Percentiles rank a stretch among this genome's conserved stretches.
Evolutionary conservation across 2,329 filamentous ascomycete species (phyloP).

Genomic region (Sclerotinia sclerotiorum): DNA sequence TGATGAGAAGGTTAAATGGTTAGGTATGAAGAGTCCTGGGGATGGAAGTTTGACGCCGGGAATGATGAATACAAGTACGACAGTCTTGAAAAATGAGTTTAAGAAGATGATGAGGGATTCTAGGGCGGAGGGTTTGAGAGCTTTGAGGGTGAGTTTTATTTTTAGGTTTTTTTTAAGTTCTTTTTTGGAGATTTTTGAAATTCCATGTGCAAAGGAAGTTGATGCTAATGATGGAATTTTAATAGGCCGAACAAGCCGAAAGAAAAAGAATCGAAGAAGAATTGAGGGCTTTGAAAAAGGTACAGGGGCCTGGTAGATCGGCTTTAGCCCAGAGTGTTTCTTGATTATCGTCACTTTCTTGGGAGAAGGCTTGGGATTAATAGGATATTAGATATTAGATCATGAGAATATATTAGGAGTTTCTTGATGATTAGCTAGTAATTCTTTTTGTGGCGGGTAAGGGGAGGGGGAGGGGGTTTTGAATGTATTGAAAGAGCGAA

Average conservation of each 20-base stretch:
- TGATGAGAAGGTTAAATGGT: constrained; percentile 66
- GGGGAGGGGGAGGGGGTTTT: not conserved
- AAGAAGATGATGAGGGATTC: constrained; percentile 80
- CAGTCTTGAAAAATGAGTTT: constrained; percentile 71
- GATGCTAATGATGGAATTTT: constrained; percentile 20
- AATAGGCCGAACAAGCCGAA: constrained; percentile 70
- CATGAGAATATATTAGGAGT: no score
- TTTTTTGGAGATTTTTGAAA: constrained; percentile 21
- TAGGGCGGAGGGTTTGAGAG: constrained; percentile 62
- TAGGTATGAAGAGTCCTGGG: constrained; percentile 59
- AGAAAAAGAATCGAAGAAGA: constrained; percentile 64
- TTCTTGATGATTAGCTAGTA: not conserved
- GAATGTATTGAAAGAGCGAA: not conserved
- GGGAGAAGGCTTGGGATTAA: not conserved
- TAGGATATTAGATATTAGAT: no score
- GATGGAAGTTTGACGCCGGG: constrained; percentile 38
- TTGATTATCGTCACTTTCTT: constrained; percentile 1
- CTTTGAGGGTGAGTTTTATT: constrained; percentile 57
- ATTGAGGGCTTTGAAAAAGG: constrained; percentile 50
- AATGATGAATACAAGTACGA: constrained; percentile 55
- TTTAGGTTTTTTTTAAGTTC: not conserved
- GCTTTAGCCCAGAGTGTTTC: constrained; percentile 37
- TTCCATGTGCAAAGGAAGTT: no score
- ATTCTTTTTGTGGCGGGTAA: no score
- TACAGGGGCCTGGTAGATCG: constrained; percentile 41